A percentile compares a stretch with the other conserved stretches of the same genome.
Conservation (phyloP, 371 early-diverging fungal species). For the Sporodiniella umbellata region DNA sequence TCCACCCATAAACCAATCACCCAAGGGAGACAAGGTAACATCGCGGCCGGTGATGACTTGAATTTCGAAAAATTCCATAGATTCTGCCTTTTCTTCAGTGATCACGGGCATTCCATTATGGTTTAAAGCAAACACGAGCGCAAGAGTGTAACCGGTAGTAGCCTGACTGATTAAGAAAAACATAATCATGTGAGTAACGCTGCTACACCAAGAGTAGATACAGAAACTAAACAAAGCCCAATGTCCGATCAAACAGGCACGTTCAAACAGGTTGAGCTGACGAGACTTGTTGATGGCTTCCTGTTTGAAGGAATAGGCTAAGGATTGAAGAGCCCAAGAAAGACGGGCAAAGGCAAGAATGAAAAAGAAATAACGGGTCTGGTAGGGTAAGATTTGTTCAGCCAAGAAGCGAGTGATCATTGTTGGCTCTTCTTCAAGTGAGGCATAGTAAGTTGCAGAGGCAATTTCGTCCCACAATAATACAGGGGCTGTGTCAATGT, state of each 20-base stretch:
- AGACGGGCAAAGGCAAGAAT: constrained; percentile 77
- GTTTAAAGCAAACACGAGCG: constrained; percentile 81
- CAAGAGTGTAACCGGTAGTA: constrained; percentile 74
- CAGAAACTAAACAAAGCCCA: constrained; percentile 67
- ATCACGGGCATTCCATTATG: constrained; percentile 90
- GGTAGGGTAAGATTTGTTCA: constrained; percentile 55
- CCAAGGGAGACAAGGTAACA: constrained; percentile 57
- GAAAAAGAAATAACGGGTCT: constrained; percentile 79
- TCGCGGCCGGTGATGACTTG: constrained; percentile 83
- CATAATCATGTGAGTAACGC: constrained; percentile 51
- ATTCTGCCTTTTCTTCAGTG: constrained; percentile 62
- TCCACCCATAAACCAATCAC: constrained; percentile 85
- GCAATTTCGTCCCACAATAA: constrained; percentile 87
- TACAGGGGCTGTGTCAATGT: constrained; percentile 84
- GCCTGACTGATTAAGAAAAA: constrained; percentile 72
- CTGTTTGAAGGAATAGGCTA: constrained; percentile 57
- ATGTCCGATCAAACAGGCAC: constrained; percentile 59
- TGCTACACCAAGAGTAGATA: constrained; percentile 53
- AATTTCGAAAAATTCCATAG: constrained; percentile 76
- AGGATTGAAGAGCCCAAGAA: constrained; percentile 73
- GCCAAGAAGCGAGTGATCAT: constrained; percentile 67
- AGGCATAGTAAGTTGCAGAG: constrained; percentile 66
- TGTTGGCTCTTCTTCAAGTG: constrained; percentile 41
- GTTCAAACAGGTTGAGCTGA: constrained; percentile 55
- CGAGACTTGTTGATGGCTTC: constrained; percentile 53